Percentiles rank a stretch among this genome's conserved stretches.
phyloP scores from a whole-genome alignment of 306 rosid genomes.

The Argentina anserina region DNA sequence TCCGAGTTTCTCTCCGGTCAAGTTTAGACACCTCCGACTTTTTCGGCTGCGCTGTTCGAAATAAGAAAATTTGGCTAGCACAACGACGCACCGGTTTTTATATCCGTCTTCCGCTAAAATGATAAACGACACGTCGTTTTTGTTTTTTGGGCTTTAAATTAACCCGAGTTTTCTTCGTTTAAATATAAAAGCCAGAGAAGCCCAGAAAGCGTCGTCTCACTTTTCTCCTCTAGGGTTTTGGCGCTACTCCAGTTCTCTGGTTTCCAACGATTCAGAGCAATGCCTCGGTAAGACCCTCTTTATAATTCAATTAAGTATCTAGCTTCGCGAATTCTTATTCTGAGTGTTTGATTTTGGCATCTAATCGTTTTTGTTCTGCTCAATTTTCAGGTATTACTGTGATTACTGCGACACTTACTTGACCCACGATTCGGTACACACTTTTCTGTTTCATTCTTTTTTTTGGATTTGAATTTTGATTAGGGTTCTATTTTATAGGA shows the following conservation, averaged over 20 bases:
- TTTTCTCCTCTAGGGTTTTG: constrained; percentile 11
- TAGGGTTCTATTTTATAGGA: not conserved
- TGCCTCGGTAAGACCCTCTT: constrained; percentile 16
- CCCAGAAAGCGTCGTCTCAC: not conserved
- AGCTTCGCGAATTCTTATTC: not conserved
- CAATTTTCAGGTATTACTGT: constrained; percentile 57
- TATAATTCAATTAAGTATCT: not conserved
- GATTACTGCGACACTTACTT: constrained; percentile 86
- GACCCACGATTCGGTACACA: constrained; percentile 78
- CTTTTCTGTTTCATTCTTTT: not conserved
- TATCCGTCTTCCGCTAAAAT: not conserved
- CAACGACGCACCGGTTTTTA: not conserved
- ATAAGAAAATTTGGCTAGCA: not conserved
- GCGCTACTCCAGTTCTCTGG: not conserved
- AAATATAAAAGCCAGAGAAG: not conserved
- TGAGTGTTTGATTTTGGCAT: not conserved
- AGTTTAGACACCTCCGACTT: not conserved
- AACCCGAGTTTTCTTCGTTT: not conserved
- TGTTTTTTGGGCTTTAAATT: not conserved
- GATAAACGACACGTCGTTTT: not conserved
- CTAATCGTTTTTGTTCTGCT: not conserved
- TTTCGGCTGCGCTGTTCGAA: not conserved
- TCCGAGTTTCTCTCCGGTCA: not conserved
- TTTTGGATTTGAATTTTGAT: not conserved
- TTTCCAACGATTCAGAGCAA: constrained; percentile 7